phyloP scores from a whole-genome alignment of 1,284 basidiomycete species.

The Trichosporon faecale region DNA sequence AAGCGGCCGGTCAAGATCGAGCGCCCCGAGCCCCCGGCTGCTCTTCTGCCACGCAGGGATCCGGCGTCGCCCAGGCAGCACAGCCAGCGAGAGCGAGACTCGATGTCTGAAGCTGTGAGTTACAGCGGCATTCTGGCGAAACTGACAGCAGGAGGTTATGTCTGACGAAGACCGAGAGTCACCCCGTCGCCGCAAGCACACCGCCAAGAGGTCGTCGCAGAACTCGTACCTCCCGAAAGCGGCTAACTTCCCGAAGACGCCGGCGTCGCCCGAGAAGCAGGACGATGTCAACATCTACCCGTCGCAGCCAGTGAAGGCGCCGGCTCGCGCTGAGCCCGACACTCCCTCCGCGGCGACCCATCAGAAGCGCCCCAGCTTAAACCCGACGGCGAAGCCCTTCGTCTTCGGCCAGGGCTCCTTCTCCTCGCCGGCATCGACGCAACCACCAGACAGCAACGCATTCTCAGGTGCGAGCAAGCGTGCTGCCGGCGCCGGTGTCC shows the following conservation, averaged over 20 bases:
- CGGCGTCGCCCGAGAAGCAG: constrained; percentile 13
- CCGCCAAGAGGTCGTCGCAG: constrained; percentile 25
- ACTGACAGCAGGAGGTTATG: not conserved
- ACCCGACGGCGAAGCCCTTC: constrained; percentile 17
- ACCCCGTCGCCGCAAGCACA: constrained; percentile 16
- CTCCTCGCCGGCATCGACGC: not conserved
- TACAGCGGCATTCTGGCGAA: not conserved
- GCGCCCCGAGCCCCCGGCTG: not conserved
- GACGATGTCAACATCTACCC: constrained; percentile 17
- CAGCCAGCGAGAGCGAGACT: not conserved
- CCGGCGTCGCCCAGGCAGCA: not conserved
- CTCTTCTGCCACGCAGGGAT: not conserved
- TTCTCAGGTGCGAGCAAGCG: not conserved
- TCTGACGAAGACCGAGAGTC: not conserved
- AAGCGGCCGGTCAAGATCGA: constrained; percentile 7
- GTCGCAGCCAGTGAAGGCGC: constrained; percentile 15
- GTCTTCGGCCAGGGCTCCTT: not conserved
- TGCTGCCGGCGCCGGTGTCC: not conserved
- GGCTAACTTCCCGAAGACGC: constrained; percentile 7
- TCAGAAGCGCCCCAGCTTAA: constrained; percentile 9
- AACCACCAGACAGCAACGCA: not conserved
- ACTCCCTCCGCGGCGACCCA: not conserved
- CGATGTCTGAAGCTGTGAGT: constrained; percentile 4
- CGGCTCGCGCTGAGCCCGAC: not conserved
- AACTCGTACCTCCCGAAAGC: constrained; percentile 21